phyloP scores from a whole-genome alignment of 2,329 filamentous ascomycete genomes.

The Geosmithia flava region DNA sequence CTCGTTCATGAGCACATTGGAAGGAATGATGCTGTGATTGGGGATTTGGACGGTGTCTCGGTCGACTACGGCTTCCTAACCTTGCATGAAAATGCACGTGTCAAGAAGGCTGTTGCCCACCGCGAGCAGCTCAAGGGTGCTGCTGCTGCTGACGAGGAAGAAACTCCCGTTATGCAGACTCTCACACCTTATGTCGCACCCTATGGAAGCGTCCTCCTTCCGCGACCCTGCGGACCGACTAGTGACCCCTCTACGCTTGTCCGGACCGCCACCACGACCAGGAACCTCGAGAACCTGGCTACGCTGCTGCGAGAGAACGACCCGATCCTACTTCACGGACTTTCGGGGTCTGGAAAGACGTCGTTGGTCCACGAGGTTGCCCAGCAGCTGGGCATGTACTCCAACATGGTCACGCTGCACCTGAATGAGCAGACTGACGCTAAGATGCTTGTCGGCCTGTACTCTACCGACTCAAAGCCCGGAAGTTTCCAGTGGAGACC shows the following conservation, averaged over 20 bases:
- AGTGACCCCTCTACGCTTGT: slow-evolving; percentile 41
- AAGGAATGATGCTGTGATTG: slow-evolving; percentile 45
- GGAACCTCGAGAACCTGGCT: slow-evolving; percentile 61
- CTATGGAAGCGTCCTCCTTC: slow-evolving; percentile 56
- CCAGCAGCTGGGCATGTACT: slow-evolving; percentile 63
- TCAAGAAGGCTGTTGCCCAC: slow-evolving; percentile 29
- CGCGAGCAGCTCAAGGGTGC: slow-evolving; percentile 24
- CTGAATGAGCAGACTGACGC: slow-evolving; percentile 97
- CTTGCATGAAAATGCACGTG: slow-evolving; percentile 43
- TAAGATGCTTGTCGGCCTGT: slow-evolving; percentile 89
- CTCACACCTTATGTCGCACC: slow-evolving; percentile 50
- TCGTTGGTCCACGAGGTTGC: slow-evolving; percentile 74
- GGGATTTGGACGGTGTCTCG: slow-evolving; percentile 59
- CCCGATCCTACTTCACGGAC: slow-evolving; percentile 70
- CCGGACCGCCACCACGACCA: slow-evolving; percentile 57
- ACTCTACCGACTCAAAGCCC: slow-evolving; percentile 77
- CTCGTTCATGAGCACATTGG: slow-evolving; percentile 58
- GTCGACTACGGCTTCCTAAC: slow-evolving; percentile 70
- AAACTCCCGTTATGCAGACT: slow-evolving; percentile 15
- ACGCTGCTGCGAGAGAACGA: slow-evolving; percentile 51
- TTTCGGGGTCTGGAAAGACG: slow-evolving; percentile 85
- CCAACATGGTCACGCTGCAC: slow-evolving; percentile 83
- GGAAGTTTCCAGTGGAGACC: slow-evolving; percentile 88
- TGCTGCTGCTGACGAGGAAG: slow-evolving; percentile 2
- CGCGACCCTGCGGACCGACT: slow-evolving; percentile 41